These are phyloP conservation scores for Phanerochaete carnosa DNA, from an alignment of 768 basidiomycete genomes.

Conservation along the genomic window DNA sequence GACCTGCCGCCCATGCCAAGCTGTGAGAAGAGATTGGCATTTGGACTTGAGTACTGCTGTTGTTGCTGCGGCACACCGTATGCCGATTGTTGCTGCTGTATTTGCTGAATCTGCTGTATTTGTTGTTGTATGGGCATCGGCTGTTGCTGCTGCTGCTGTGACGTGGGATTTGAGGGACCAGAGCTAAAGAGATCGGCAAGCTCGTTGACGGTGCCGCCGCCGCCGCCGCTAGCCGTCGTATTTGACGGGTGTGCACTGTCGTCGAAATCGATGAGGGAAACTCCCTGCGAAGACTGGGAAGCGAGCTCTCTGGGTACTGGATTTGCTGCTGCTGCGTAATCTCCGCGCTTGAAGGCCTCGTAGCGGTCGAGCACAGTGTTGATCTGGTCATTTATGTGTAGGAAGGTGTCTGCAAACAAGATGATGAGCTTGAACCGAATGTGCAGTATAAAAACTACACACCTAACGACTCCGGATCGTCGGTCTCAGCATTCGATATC, in stretches of 20 bases:
- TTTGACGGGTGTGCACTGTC: slow-evolving; percentile 35
- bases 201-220: slow-evolving; percentile 43
- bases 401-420: slow-evolving; percentile 66
- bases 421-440: not conserved
- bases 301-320: slow-evolving; percentile 61
- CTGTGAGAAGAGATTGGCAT: slow-evolving; percentile 1
- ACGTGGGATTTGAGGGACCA: slow-evolving; percentile 9
- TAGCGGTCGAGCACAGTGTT: slow-evolving; percentile 89
- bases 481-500: slow-evolving; percentile 90
- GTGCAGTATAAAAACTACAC: slow-evolving; percentile 17
- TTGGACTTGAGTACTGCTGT: not conserved
- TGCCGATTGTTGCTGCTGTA: not conserved
- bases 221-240: slow-evolving; percentile 17
- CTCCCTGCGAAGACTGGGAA: not conserved
- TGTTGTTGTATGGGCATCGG: slow-evolving; percentile 18
- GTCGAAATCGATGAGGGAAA: slow-evolving; percentile 79
- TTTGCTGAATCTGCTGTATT: slow-evolving; percentile 18
- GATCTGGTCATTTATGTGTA: slow-evolving; percentile 97
- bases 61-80: not conserved
- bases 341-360: slow-evolving; percentile 91
- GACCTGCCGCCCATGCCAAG: slow-evolving; percentile 3
- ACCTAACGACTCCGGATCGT: slow-evolving; percentile 91
- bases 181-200: slow-evolving; percentile 59
- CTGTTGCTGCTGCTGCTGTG: slow-evolving; percentile 5
- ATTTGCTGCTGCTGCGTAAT: slow-evolving; percentile 66